Evolutionary conservation across 345 rosid genomes (phyloP), one percentile per base, ranked within the genome.

Genomic region (Raphanus raphanistrum): DNA sequence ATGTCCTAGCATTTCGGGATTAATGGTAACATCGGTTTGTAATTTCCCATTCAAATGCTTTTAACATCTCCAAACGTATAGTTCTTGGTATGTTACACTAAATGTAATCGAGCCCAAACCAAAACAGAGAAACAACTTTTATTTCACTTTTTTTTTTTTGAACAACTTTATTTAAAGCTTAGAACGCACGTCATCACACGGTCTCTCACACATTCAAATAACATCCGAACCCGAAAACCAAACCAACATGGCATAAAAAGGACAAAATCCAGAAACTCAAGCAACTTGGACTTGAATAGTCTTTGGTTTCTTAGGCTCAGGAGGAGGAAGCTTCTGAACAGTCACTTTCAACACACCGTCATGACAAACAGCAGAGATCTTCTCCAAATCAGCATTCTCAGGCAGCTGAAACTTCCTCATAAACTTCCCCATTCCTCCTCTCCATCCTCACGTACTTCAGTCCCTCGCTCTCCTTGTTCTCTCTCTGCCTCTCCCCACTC

Each of bases 341-440:
- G 94, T 90, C 0, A 94, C 94, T 0, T 83, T 88, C 85, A 94
- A 17, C 1, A 94, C 93, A 26, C 98, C 94, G 0, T 92, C 96
- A n/a, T 82, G 77, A 75, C 88, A 90, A 55, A 79, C 87, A 1
- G 94, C 97, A 9, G 90, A 79, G 8, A 92, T 79, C 4, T 83
- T 81, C 0, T 90, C 93, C 15, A 79, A 67, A 35, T 90, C 86
- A 0, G 95, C 97, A 67, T 90, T 94, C 52, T 90, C 95, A 11
- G 91, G 93, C 41, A 94, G 43, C 13, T 33, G 80, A 38, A 94
- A 90, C 72, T 89, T 92, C 92, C 92, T 78, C 94, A 92, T 84
- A 8, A 86, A 84, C 87, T 89, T 94, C 0, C 94, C 94, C 4
- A 89, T 73, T 63, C 94, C 94, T 82, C 74, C 98, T 84, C 83